A percentile compares a stretch with the other conserved stretches of the same genome.
phyloP scores from a whole-genome alignment of 306 rosid genomes.

The Malus sieversii region DNA sequence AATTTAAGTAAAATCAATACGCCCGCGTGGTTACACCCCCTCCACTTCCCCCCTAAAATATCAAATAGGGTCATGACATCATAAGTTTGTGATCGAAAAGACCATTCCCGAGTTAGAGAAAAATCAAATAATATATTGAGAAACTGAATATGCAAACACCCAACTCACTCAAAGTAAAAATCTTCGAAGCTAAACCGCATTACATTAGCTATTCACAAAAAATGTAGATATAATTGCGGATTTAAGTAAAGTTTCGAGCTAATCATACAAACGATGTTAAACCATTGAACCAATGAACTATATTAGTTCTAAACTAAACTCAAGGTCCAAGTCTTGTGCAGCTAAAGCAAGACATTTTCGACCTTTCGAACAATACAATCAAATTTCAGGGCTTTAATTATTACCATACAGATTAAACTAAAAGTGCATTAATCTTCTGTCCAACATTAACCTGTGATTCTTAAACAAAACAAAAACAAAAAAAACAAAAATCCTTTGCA shows the following conservation, averaged over 20 bases:
- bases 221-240: background rate
- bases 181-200: background rate
- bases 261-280: background rate
- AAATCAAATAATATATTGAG: background rate
- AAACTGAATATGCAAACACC: background rate
- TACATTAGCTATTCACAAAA: background rate
- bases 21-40: background rate
- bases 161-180: background rate
- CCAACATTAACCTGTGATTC: background rate
- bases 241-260: background rate
- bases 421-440: background rate
- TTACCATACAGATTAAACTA: background rate
- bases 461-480: background rate
- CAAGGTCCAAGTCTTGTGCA: background rate
- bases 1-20: background rate
- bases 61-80: background rate
- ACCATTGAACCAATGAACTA: background rate
- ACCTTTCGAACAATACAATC: background rate
- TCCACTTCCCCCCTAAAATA: background rate
- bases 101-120: background rate
- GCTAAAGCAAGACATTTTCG: background rate
- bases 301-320: background rate
- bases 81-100: background rate
- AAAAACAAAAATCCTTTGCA: background rate
- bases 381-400: background rate